phyloP scores from a whole-genome alignment of 2,329 filamentous ascomycete genomes.

The Torrubiella hemipterigena region DNA sequence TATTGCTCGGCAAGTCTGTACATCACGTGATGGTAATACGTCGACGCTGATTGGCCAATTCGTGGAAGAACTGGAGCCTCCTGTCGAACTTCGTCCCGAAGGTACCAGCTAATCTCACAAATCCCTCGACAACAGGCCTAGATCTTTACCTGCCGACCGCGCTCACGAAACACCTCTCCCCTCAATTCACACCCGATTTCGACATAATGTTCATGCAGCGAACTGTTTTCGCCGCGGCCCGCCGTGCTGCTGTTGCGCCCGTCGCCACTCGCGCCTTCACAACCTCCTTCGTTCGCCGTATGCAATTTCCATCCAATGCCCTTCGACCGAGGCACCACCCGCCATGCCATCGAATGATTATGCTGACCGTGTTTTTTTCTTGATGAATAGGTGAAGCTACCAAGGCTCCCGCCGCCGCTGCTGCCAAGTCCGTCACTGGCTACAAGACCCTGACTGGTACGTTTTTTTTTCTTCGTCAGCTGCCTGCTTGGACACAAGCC shows the following conservation, averaged over 20 bases:
- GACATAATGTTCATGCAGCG: constrained; percentile 52
- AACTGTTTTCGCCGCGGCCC: constrained; percentile 46
- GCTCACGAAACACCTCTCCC: constrained; percentile 11
- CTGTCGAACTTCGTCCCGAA: constrained; percentile 23
- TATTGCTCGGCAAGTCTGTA: constrained; percentile 8
- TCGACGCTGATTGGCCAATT: constrained; percentile 23
- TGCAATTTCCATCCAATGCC: constrained; percentile 15
- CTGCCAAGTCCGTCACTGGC: constrained; percentile 32
- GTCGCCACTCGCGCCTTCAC: constrained; percentile 46
- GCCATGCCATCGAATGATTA: constrained; percentile 18
- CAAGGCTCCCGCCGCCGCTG: constrained; percentile 21
- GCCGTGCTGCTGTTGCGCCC: constrained; percentile 42
- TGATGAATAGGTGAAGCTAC: constrained; percentile 22
- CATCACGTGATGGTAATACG: constrained; percentile 19
- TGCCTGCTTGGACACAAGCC: constrained; percentile 1
- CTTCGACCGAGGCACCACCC: constrained; percentile 12
- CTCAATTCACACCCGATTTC: constrained; percentile 9
- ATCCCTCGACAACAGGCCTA: constrained; percentile 28
- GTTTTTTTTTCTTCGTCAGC: constrained; percentile 10
- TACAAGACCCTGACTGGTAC: constrained; percentile 37
- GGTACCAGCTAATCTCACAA: constrained; percentile 33
- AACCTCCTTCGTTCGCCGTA: constrained; percentile 51
- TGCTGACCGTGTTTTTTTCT: constrained; percentile 2
- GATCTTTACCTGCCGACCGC: constrained; percentile 11
- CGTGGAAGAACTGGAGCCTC: constrained; percentile 16